Base-by-base conservation (phyloP, 345 rosid species). In the Eucalyptus melliodora region DNA sequence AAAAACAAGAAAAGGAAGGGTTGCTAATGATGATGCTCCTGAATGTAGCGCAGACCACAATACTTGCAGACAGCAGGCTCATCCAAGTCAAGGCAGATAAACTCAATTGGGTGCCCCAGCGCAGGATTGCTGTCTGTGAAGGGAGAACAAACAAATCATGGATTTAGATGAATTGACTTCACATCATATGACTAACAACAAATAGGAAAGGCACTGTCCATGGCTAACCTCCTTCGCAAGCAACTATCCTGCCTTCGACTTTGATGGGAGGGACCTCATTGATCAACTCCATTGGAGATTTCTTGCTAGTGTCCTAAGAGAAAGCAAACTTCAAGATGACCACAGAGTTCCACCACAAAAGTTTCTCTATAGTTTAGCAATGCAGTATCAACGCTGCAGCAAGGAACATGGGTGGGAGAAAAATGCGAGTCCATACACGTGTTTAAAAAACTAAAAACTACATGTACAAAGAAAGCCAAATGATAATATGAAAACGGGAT, bases 231-330 rank as follows among this genome's bases (percentile, higher is more conserved):
- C 99, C 99, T 93, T 97, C 99, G 90, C 99, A 97, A 87, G 97
- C 99, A 87, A 94, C 99, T 93, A 97, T 96, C 92, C 99, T 95
- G 92, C 97, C 99, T 92, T 94, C 96, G 90, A 98, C 97, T 92
- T 95, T 97, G 91, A 98, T 95, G 17, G 99, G 99, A 40, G 99
- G 99, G 91, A 98, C 98, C 93, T 98, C 99, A 89, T 95, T 96
- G 91, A 98, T 98, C 93, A 98, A 92, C 90, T 98, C 99, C 99
- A 98, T 97, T 59, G 99, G 99, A 89, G 99, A 97, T 93, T 98
- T 98, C 93, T 97, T 97, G 93, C 93, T 94, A 86, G 95, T 89
- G 90, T 97, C 99, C 99, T 96, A 91, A 86, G 40, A 86, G 90
- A 19, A 86, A 86, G 85, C 16, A 40, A 40, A 77, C 9, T 77